These are phyloP conservation scores for Phaeolepiota aurea DNA, from an alignment of 768 basidiomycete genomes.

Conservation along the genomic window DNA sequence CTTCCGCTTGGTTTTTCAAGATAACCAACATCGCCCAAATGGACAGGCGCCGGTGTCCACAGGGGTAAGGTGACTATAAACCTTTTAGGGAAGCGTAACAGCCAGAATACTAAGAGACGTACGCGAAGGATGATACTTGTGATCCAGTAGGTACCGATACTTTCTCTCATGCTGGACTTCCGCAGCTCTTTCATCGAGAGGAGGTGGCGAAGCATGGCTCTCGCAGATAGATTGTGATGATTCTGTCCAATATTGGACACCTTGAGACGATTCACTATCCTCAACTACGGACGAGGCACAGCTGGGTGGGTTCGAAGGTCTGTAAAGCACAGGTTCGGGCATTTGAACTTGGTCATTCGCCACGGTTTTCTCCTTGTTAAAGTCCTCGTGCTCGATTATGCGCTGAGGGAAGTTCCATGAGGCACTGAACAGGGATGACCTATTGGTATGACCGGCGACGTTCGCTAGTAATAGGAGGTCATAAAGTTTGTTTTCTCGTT, in stretches of 20 bases:
- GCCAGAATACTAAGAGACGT: slow-evolving; percentile 17
- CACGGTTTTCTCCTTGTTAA: slow-evolving; percentile 22
- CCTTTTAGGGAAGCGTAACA: neutral
- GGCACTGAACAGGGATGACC: too few relatives aligned
- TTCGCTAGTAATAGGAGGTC: too few relatives aligned
- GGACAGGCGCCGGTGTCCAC: slow-evolving; percentile 59
- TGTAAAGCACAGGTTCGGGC: slow-evolving; percentile 27
- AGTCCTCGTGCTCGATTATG: too few relatives aligned
- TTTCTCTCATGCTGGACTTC: slow-evolving; percentile 52
- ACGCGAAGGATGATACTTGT: slow-evolving; percentile 66
- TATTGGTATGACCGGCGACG: too few relatives aligned
- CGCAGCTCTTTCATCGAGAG: slow-evolving; percentile 25
- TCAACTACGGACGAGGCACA: slow-evolving; percentile 21
- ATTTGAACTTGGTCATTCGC: slow-evolving; percentile 19
- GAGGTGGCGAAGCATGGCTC: slow-evolving; percentile 28
- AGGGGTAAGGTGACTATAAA: slow-evolving; percentile 52
- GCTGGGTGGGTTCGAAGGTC: slow-evolving; percentile 18
- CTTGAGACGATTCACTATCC: slow-evolving; percentile 14
- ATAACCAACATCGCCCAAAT: slow-evolving; percentile 72
- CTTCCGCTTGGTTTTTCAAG: slow-evolving; percentile 55
- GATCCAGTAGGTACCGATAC: slow-evolving; percentile 59
- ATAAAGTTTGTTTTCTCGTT: too few relatives aligned
- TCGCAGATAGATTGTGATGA: slow-evolving; percentile 9
- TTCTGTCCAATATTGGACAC: too few relatives aligned
- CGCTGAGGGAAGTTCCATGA: slow-evolving; percentile 1